Evolutionary conservation across 2,329 filamentous ascomycete species (phyloP), one percentile per base, ranked within the genome.

Genomic region (Colletotrichum tofieldiae): DNA sequence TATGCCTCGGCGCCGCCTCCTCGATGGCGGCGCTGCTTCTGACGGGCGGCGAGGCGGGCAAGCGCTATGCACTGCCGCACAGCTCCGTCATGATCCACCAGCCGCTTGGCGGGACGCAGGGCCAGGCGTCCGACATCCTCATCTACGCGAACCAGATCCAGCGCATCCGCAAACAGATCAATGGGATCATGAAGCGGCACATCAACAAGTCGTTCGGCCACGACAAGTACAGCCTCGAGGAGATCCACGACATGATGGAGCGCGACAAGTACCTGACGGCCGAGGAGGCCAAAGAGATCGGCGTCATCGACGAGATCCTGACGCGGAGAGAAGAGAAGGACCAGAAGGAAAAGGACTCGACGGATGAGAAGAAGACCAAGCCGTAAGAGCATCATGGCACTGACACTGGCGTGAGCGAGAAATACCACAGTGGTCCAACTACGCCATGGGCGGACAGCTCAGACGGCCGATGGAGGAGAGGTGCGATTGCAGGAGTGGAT

Each of bases 121-220:
- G 90, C 1, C 91, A 90, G 76, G 90, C 90, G 4, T 89, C 89
- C 3, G 96, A 99, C 79, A 98, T 99, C 75, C 89, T 97, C 59
- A 98, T 99, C 74, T 97, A 99, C 80, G 96, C 96, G 6, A 98
- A 95, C 79, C 96, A 99, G 86, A 99, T 99, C 68, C 87, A 98
- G 80, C 88, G 95, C 71, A 92, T 98, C 67, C 89, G 96, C 71
- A 89, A 92, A 75, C 93, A 96, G 83, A 85, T 98, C 77, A 98
- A 99, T 81, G 88, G 92, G 83, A 98, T 99, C 71, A 98, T 98
- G 81, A 90, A 92, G 81, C 85, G 88, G 64, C 96, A 99, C 82
- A 85, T 99, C 79, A 98, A 95, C 77, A 92, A 90, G 81, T 87
- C 91, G 62, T 89, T 93, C 78, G 92, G 90, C 1, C 80, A 93